These are phyloP conservation scores for Urtica urens DNA, from an alignment of 306 rosid genomes.

Conservation along the genomic window DNA sequence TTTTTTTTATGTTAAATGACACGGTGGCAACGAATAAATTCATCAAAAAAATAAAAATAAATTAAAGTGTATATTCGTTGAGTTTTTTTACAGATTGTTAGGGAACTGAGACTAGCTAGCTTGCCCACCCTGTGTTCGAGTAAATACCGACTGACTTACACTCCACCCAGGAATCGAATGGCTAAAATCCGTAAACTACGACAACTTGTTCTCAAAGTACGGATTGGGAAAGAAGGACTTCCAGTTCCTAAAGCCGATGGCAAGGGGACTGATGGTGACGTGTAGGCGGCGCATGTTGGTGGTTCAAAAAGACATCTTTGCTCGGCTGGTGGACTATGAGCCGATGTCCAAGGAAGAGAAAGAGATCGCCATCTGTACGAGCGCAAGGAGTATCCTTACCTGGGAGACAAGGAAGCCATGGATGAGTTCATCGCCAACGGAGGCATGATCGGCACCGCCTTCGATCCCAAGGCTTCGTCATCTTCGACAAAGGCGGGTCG, in stretches of 20 bases:
- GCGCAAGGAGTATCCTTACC: constrained; percentile 64
- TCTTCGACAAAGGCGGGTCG: constrained; percentile 39
- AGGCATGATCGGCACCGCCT: constrained; percentile 60
- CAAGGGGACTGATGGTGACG: constrained; percentile 48
- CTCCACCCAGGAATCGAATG: constrained; percentile 52
- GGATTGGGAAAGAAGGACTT: constrained; percentile 61
- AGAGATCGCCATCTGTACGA: constrained; percentile 84
- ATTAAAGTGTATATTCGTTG: no score
- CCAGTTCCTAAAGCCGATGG: constrained; percentile 55
- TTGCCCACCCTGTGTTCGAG: not conserved
- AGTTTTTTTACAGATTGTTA: no score
- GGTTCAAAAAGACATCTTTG: constrained; percentile 54
- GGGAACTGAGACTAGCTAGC: no score
- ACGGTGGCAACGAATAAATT: no score
- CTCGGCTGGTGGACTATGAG: constrained; percentile 63
- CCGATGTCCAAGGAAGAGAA: constrained; percentile 61
- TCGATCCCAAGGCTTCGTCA: constrained; percentile 59
- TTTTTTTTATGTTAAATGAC: no score
- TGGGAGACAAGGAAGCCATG: constrained; percentile 73
- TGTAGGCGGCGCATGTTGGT: constrained; percentile 66
- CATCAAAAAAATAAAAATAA: no score
- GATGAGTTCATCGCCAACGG: constrained; percentile 60
- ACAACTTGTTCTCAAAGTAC: constrained; percentile 43
- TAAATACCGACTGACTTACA: not conserved
- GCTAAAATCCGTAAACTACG: constrained; percentile 33